Evolutionary conservation across 228 moss, liverwort and hornwort species (phyloP), one percentile per base, ranked within the genome.

Genomic region (Sphagnum fallax): DNA sequence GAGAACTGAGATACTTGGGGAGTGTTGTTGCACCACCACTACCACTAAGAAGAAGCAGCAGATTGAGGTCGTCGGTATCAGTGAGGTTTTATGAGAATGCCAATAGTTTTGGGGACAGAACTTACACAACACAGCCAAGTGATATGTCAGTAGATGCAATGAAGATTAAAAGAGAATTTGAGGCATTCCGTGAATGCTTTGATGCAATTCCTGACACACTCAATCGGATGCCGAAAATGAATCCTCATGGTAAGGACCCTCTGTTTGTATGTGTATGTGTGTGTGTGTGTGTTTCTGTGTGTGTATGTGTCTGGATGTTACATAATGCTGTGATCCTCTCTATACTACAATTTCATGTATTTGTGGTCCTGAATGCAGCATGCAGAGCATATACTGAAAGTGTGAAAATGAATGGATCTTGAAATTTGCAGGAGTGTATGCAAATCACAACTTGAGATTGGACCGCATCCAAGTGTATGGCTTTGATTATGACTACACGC

Each of bases 401-500:
- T 8, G 55, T 55, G 12, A 55, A 8, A 8, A 8, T 55, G 55
- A 12, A 55, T 55, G 55, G 55, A 12, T 8, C 9, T 8, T 55
- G 55, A 55, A 12, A 66, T 53, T 75, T 66, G 68, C 82, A 92
- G 92, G 92, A 66, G 89, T 92, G 4, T 92, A 88, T 70, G 84
- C 92, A 57, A 92, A 92, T 62, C 87, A 89, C 64, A 92, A 92
- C 78, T 79, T 92, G 71, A 81, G 92, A 32, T 77, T 92, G 58
- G 92, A 85, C 67, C 87, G 85, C 62, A 89, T 92, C 62, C 77
- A 83, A 52, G 88, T 86, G 5, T 92, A 86, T 49, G 92, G 92
- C 53, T 92, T 92, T 58, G 92, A 92, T 61, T 92, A 92, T 62
- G 92, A 92, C 72, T 92, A 89, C 67, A 89, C 92, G 1, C 66